A percentile compares a stretch with the other conserved stretches of the same genome.
These are phyloP conservation scores for Naganishia kalamii DNA, from an alignment of 768 basidiomycete genomes.

Conservation along the genomic window DNA sequence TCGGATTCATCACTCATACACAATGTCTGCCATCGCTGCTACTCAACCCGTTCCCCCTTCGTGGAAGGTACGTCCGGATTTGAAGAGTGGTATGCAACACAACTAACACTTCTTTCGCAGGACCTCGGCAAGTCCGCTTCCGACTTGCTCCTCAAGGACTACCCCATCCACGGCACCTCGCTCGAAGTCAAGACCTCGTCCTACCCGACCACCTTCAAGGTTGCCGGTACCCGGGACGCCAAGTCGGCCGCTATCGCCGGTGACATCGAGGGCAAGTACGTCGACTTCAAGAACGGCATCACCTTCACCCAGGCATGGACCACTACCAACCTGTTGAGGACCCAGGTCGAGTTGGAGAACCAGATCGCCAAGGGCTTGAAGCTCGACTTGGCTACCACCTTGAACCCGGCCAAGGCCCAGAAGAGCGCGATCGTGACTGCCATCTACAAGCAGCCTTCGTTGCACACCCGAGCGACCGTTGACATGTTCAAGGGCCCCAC, in stretches of 20 bases:
- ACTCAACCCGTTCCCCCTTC: constrained; percentile 17
- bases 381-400: constrained; percentile 74
- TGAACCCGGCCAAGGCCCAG: constrained; percentile 75
- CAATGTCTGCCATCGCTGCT: constrained; percentile 8
- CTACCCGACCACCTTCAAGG: constrained; percentile 74
- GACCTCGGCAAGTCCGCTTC: constrained; percentile 82
- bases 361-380: constrained; percentile 93
- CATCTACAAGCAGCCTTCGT: constrained; percentile 89
- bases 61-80: constrained; percentile 1
- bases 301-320: constrained; percentile 89
- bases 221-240: constrained; percentile 71
- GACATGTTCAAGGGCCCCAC: constrained; percentile 98
- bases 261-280: constrained; percentile 93
- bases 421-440: constrained; percentile 78
- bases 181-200: constrained; percentile 51
- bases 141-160: constrained; percentile 90
- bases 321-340: constrained; percentile 84
- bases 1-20: background rate
- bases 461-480: constrained; percentile 83
- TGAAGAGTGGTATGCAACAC: background rate
- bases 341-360: constrained; percentile 90
- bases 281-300: constrained; percentile 84
- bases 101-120: constrained; percentile 23
- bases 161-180: constrained; percentile 58
- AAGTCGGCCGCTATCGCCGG: constrained; percentile 68